Evolutionary conservation across 768 basidiomycete species (phyloP).

Genomic region (Lactarius pseudohatsudake): DNA sequence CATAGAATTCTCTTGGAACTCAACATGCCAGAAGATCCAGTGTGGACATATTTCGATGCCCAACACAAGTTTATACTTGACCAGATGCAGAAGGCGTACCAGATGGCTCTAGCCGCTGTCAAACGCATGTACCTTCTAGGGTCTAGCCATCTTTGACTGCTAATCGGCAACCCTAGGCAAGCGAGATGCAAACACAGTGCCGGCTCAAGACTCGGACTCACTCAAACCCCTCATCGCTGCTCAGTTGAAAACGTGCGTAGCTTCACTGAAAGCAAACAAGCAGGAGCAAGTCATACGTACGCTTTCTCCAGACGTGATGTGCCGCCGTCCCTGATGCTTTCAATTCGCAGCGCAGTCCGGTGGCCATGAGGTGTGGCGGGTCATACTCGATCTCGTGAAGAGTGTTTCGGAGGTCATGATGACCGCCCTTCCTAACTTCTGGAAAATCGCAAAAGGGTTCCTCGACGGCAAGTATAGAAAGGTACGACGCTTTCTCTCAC

Average conservation of each 20-base stretch:
- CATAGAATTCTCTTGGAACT: constrained; percentile 84
- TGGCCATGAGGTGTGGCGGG: constrained; percentile 80
- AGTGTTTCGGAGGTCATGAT: constrained; percentile 83
- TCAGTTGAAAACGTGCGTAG: constrained; percentile 61
- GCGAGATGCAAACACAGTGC: constrained; percentile 44
- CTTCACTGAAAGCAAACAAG: constrained; percentile 62
- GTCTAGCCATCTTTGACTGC: constrained; percentile 1
- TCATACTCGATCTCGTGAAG: constrained; percentile 76
- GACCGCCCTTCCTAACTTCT: constrained; percentile 86
- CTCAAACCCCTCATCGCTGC: constrained; percentile 47
- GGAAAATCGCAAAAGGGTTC: constrained; percentile 88
- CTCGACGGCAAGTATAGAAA: constrained; percentile 92
- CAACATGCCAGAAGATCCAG: constrained; percentile 82
- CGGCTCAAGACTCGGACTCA: constrained; percentile 39
- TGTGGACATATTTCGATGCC: constrained; percentile 94
- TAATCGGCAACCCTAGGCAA: constrained; percentile 40
- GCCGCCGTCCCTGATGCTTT: background rate
- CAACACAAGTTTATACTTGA: constrained; percentile 87
- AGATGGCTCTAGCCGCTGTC: constrained; percentile 50
- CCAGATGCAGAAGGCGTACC: constrained; percentile 65
- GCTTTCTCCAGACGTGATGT: constrained; percentile 20
- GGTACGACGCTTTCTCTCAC: constrained; percentile 42
- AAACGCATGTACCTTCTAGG: constrained; percentile 41
- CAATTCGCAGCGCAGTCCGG: constrained; percentile 57
- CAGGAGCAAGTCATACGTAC: constrained; percentile 61